A percentile compares a stretch with the other conserved stretches of the same genome.
These are phyloP conservation scores for Primulina tabacum DNA, from an alignment of 257 asterid genomes.

Conservation along the genomic window DNA sequence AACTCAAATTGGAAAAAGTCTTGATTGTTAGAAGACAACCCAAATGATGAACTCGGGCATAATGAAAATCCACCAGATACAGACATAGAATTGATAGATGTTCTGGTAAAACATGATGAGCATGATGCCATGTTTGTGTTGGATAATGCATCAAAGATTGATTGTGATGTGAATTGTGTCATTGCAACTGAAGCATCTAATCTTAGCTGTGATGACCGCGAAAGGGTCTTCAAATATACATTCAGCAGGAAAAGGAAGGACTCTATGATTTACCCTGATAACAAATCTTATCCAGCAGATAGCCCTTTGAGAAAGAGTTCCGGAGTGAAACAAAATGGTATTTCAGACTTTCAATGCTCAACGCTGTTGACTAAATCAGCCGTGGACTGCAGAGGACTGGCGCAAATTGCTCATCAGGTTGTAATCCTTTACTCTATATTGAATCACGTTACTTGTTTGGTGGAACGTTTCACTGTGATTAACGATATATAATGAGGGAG, in stretches of 20 bases:
- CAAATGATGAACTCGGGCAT: slow-evolving; percentile 6
- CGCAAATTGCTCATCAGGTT: slow-evolving; percentile 48
- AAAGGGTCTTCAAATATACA: slow-evolving; percentile 26
- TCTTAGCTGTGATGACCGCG: slow-evolving; percentile 18
- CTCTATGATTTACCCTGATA: slow-evolving; percentile 29
- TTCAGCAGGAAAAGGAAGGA: slow-evolving; percentile 50
- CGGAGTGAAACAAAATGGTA: slow-evolving; percentile 20
- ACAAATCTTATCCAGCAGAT: slow-evolving; percentile 25
- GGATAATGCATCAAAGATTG: slow-evolving; percentile 27
- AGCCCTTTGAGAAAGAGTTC: slow-evolving; percentile 21
- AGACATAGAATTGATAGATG: slow-evolving; percentile 34
- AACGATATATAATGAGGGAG: not conserved
- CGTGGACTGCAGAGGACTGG: slow-evolving; percentile 30
- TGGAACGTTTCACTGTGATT: not conserved
- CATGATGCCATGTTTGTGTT: slow-evolving; percentile 30
- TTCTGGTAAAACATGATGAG: slow-evolving; percentile 33
- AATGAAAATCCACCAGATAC: slow-evolving; percentile 22
- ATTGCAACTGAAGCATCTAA: slow-evolving; percentile 27
- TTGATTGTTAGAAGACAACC: slow-evolving; percentile 10
- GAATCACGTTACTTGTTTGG: no score
- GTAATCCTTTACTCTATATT: not conserved
- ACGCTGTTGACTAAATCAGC: slow-evolving; percentile 18
- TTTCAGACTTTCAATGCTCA: slow-evolving; percentile 22
- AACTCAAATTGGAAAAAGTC: slow-evolving; percentile 24
- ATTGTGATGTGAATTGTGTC: slow-evolving; percentile 22